Base-by-base conservation (phyloP, 2,329 filamentous ascomycete genomes). In the Dendrostoma leiphaemia region DNA sequence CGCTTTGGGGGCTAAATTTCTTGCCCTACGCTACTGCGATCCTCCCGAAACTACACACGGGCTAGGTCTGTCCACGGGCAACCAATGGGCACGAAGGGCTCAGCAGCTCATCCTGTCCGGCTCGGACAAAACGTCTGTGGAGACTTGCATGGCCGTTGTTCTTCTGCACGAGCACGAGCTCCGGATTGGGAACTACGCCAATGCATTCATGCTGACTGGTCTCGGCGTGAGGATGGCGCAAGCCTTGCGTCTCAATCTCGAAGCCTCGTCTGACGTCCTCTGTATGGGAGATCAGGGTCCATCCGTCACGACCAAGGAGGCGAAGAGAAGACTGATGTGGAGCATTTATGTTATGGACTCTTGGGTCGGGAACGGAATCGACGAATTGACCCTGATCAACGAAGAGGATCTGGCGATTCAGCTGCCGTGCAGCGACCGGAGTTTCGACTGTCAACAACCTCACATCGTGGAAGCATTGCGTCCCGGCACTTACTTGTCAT, bases 161-260 rank as follows among this genome's bases (percentile, higher is more conserved):
- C 55, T 61, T 17, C 48, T 61, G 6, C 53, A 61, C 38, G 58
- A 61, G 19, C 48, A 57, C 28, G 55, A 57, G 44, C 45, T 61
- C 6, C 29, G 53, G 17, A 28, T 57, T 4, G 59, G 58, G 5
- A 52, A 59, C 28, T 56, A 57, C 24, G 48, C 58, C 8, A 48
- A 43, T 23, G 57, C 59, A 6, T 58, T 61, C 17, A 51, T 60
- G 53, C 31, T 61, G n/a, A 58, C 53, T 12, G 59, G 59, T 4
- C 41, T 58, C 2, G 72, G 73, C 38, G 73, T 75, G 32, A 71
- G 71, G 35, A 65, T 77, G 56, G 78, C 76, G 6, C 69, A 78
- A 21, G 70, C 68, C 6, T 70, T 76, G 38, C 67, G 78, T 37
- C 73, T 76, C 31, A 76, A 77, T 52, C 74, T 57, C 13, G 59